A percentile compares a stretch with the other conserved stretches of the same genome.
phyloP scores from a whole-genome alignment of 2,329 filamentous ascomycete genomes.

The Fusarium oxysporum region DNA sequence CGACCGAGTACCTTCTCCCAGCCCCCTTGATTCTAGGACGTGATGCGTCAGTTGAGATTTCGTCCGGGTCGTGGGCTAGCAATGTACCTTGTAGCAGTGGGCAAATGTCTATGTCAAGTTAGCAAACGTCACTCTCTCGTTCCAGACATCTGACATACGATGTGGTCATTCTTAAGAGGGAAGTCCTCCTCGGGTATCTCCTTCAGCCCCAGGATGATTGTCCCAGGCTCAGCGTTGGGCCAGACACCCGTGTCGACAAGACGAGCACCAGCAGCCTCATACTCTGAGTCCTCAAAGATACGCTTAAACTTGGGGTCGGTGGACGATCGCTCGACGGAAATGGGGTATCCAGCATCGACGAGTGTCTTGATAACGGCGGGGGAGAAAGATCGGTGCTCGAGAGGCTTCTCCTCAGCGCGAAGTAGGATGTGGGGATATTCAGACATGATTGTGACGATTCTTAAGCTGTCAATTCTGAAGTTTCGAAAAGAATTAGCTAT shows the following conservation, averaged over 20 bases:
- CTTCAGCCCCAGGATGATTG: constrained; percentile 82
- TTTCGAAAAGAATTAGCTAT: constrained; percentile 16
- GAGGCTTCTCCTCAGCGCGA: constrained; percentile 69
- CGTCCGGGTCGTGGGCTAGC: constrained; percentile 60
- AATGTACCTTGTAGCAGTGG: constrained; percentile 73
- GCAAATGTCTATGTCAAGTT: constrained; percentile 64
- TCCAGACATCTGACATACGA: constrained; percentile 5
- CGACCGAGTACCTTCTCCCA: constrained; percentile 85
- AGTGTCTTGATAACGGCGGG: constrained; percentile 64
- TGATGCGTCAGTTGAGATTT: constrained; percentile 63
- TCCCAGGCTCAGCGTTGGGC: constrained; percentile 73
- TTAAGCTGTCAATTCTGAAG: constrained; percentile 4
- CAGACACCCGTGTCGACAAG: constrained; percentile 76
- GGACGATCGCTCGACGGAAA: constrained; percentile 71
- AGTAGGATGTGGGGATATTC: constrained; percentile 58
- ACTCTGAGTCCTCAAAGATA: constrained; percentile 73
- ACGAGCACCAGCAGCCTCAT: constrained; percentile 70
- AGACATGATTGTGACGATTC: constrained; percentile 42
- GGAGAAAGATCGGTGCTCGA: constrained; percentile 52
- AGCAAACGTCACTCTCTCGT: not conserved
- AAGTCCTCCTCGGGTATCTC: constrained; percentile 81
- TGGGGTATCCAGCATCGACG: constrained; percentile 74
- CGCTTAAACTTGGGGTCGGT: constrained; percentile 65
- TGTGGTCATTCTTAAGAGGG: constrained; percentile 46
- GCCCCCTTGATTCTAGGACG: constrained; percentile 78